phyloP scores from a whole-genome alignment of 2,329 filamentous ascomycete genomes.

The Aspergillus sp. region DNA sequence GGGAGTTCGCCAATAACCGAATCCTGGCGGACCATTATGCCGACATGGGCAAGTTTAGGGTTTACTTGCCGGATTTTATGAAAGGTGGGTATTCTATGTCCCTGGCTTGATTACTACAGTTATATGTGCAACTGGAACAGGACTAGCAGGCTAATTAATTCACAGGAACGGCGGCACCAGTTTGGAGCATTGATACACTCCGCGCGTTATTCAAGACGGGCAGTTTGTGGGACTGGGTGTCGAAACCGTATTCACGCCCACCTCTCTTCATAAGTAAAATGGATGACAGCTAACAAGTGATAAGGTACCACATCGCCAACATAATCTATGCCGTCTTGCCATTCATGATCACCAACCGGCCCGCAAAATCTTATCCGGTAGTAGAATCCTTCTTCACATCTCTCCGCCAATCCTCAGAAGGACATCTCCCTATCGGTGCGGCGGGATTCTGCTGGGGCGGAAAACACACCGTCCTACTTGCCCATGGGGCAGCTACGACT shows the following conservation, averaged over 20 bases:
- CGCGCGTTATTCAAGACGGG: constrained; percentile 6
- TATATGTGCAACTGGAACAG: not conserved
- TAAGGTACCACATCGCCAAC: constrained; percentile 18
- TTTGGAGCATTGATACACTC: constrained; percentile 11
- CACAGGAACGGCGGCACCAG: constrained; percentile 17
- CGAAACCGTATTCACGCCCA: constrained; percentile 18
- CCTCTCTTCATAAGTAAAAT: not conserved
- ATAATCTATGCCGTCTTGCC: constrained; percentile 15
- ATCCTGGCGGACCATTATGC: constrained; percentile 57
- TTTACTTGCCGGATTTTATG: constrained; percentile 61
- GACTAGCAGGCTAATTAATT: not conserved
- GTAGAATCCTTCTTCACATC: constrained; percentile 39
- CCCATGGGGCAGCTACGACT: constrained; percentile 31
- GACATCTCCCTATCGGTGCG: constrained; percentile 47
- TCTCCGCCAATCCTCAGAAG: constrained; percentile 33
- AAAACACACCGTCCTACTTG: constrained; percentile 53
- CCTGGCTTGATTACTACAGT: too few relatives aligned
- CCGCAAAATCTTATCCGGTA: constrained; percentile 30
- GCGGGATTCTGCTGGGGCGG: constrained; percentile 67
- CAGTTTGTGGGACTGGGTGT: constrained; percentile 13
- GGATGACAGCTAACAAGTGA: not conserved
- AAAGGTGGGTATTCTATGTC: constrained; percentile 32
- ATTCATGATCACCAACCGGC: constrained; percentile 27
- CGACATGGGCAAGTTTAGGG: constrained; percentile 49
- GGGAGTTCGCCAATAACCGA: constrained; percentile 54